Evolutionary conservation across 768 basidiomycete species (phyloP), one percentile per base, ranked within the genome.

Genomic region (Lepiota brunneoincarnata): DNA sequence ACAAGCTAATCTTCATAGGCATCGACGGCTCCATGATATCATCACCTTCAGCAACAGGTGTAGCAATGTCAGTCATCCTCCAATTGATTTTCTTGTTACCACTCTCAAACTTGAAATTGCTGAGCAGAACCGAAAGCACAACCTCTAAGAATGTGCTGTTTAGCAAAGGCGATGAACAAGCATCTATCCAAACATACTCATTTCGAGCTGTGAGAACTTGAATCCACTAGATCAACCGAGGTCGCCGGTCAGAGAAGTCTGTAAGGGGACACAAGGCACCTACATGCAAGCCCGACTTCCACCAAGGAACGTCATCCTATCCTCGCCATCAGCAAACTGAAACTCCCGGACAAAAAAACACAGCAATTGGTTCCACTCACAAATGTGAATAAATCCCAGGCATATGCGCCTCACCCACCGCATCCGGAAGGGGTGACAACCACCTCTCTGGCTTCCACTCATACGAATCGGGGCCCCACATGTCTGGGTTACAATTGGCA

Each of bases 371-470:
- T n/a, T 17, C 38, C 4, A 45, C 72, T 61, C 58, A 77, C 76
- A 76, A 45, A 54, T 75, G 67, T 1, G 76, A 72, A 57, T 79
- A 80, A 5, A 78, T 61, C 0, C 77, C 77, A 2, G 78, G 76
- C 10, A 76, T 64, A 21, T 65, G 70, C 3, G 75, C 74, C 11
- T 71, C 64, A 1, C 49, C 52, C 1, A 79, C 60, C n/a, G 60
- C 47, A 6, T 70, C 61, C 6, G 76, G 77, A 15, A 76, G 63
- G 0, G 69, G 68, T 2, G 64, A 58, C 1, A 79, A 64, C 79
- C 79, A 81, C 17, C 79, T 64, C 58, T 80, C 77, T 1, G 79
- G 79, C 57, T 77, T 79, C 77, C 77, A 80, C 51, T 78, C 73
- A n/a, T 61, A 52, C 1, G 75, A 71, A 54, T 82, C 78, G 10